Base-by-base conservation (phyloP, 2,329 filamentous ascomycete species). In the Fusarium lateritium region DNA sequence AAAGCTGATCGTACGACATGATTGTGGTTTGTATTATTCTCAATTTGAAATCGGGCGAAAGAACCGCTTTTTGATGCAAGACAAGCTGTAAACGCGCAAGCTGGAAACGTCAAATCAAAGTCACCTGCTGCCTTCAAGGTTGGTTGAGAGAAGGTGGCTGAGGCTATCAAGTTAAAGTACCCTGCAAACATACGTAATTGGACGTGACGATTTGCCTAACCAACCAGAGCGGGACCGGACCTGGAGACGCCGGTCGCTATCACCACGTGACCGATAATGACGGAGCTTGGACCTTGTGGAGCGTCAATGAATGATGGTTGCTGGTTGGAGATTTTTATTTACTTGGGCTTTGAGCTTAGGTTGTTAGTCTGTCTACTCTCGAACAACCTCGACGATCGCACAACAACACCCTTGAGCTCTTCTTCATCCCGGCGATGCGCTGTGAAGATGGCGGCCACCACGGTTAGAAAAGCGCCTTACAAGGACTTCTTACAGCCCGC, bases 1-100 rank as follows among this genome's bases (percentile, higher is more conserved):
- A 92, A 68, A 96, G 87, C 73, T 93, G 92, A 79, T 97, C 92
- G 82, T 96, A 98, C 19, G 95, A 97, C 95, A 98, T 98, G 67
- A 19, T 57, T 44, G 56, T 33, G 31, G 38, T 36, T 60, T 53
- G 39, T 28, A 19, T 5, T 19, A 4, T 46, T 28, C 15, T 36
- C 38, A 55, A 54, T 55, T 58, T 33, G 34, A 47, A 22, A 15
- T 46, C 34, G n/a, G 50, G 46, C 26, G 45, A 21, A 54, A 46
- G 43, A 43, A 50, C 54, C 33, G 55, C 47, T 24, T 15, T 28
- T 60, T 68, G 65, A 60, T 61, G 47, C 50, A 56, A 52, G 47
- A 56, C 43, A 49, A 38, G 31, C 46, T 50, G 45, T 42, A 10
- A 53, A 52, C 56, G 53, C 40, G 38, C 47, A 43, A 31, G 22